Conservation (phyloP, 2,329 filamentous ascomycete genomes). For the Fusarium sulawesiense region DNA sequence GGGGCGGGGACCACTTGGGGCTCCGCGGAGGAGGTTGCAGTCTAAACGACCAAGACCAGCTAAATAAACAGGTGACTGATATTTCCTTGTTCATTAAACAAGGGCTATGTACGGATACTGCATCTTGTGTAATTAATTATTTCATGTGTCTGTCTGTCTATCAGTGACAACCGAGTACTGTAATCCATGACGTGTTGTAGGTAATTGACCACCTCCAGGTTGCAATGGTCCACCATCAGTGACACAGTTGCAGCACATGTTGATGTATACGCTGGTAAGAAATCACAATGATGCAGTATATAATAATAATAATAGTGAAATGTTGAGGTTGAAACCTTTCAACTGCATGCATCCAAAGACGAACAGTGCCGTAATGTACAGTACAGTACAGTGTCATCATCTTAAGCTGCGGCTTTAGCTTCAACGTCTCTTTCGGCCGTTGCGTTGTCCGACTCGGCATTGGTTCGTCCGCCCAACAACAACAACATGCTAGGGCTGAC, state of each 20-base stretch:
- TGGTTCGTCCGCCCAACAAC: slow-evolving; percentile 15
- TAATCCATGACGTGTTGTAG: neutral
- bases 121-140: neutral
- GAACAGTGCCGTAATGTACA: neutral
- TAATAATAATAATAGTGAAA: neutral
- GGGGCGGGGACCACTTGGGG: slow-evolving; percentile 9
- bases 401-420: slow-evolving; percentile 8
- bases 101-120: neutral
- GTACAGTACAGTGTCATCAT: neutral
- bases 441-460: slow-evolving; percentile 24
- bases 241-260: neutral
- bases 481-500: slow-evolving; percentile 39
- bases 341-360: neutral
- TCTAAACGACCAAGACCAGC: neutral
- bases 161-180: neutral
- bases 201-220: neutral
- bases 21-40: slow-evolving; percentile 26
- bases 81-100: neutral
- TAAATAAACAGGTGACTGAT: neutral
- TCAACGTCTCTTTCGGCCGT: slow-evolving; percentile 32
- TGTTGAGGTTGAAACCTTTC: neutral
- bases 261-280: neutral
- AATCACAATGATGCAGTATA: slow-evolving; percentile 14
- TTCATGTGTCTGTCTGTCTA: neutral
- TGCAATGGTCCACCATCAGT: neutral